Evolutionary conservation across 495 filamentous ascomycete species (phyloP).

Genomic region (Neurospora sp.): DNA sequence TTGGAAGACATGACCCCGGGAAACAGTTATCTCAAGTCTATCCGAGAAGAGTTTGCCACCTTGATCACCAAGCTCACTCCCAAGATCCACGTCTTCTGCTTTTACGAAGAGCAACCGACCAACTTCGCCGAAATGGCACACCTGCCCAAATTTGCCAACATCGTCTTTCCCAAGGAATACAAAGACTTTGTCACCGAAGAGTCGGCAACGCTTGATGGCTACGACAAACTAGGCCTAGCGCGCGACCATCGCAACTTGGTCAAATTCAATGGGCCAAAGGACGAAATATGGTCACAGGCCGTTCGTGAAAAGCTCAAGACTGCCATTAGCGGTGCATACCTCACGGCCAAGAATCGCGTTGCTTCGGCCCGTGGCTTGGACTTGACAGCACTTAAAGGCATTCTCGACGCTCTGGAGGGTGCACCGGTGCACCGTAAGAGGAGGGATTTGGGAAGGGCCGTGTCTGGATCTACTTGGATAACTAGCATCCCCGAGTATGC

Average conservation of each 20-base stretch:
- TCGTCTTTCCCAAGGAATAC: neutral
- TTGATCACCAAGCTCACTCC: neutral
- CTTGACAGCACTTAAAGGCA: neutral
- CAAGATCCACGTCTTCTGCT: neutral
- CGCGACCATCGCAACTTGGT: neutral
- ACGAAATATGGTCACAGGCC: neutral
- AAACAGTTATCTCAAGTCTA: neutral
- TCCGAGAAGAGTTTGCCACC: neutral
- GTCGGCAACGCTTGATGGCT: neutral
- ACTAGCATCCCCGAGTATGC: neutral
- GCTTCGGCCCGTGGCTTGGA: neutral
- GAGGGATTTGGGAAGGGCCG: neutral
- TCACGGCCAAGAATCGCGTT: neutral
- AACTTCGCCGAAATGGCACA: neutral
- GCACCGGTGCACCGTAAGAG: neutral
- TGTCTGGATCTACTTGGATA: neutral
- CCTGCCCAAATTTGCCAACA: neutral
- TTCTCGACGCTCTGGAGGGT: neutral
- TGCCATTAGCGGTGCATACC: neutral
- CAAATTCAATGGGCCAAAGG: neutral
- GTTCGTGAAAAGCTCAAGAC: neutral
- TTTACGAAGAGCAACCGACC: neutral
- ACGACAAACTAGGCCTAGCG: neutral
- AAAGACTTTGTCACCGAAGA: neutral
- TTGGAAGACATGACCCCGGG: constrained; percentile 19